These are phyloP conservation scores for Aspergillus viridinutans DNA, from an alignment of 2,329 filamentous ascomycete genomes.

Conservation along the genomic window DNA sequence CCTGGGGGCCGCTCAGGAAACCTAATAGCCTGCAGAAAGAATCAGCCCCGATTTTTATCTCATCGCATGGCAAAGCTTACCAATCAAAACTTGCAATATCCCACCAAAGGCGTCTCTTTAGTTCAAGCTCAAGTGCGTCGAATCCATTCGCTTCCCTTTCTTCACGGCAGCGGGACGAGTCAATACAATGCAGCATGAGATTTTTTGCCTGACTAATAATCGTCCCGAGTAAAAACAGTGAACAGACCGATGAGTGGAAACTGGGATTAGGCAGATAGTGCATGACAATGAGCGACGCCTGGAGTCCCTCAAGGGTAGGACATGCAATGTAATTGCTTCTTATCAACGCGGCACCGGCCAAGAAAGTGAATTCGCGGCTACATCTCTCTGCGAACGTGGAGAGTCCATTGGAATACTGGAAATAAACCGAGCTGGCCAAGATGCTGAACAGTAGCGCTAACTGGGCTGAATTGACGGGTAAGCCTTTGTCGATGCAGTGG, in stretches of 20 bases:
- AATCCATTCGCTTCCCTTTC: slow-evolving; percentile 12
- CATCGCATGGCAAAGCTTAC: slow-evolving; percentile 19
- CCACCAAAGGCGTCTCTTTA: slow-evolving; percentile 43
- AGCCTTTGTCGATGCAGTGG: slow-evolving; percentile 14
- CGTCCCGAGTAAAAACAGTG: slow-evolving; percentile 21
- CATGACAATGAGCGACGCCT: slow-evolving; percentile 28
- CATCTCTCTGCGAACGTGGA: slow-evolving; percentile 16
- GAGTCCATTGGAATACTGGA: slow-evolving; percentile 19
- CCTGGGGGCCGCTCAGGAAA: slow-evolving; percentile 41
- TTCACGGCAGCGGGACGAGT: slow-evolving; percentile 19
- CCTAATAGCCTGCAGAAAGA: slow-evolving; percentile 30
- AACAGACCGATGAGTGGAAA: slow-evolving; percentile 18
- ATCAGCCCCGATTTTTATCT: neutral
- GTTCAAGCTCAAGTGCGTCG: slow-evolving; percentile 29
- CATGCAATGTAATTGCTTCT: slow-evolving; percentile 27
- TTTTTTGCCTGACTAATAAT: slow-evolving; percentile 30
- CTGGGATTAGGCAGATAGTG: slow-evolving; percentile 27
- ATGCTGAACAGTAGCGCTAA: slow-evolving; percentile 35
- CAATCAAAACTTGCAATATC: slow-evolving; percentile 42
- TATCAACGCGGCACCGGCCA: slow-evolving; percentile 29
- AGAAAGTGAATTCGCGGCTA: slow-evolving; percentile 25
- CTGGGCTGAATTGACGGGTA: slow-evolving; percentile 20
- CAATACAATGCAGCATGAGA: slow-evolving; percentile 34
- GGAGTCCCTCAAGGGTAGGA: slow-evolving; percentile 31
- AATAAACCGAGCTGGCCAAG: slow-evolving; percentile 26